These are phyloP conservation scores for Lithocarpus polystachyus DNA, from an alignment of 306 rosid species.

Conservation along the genomic window DNA sequence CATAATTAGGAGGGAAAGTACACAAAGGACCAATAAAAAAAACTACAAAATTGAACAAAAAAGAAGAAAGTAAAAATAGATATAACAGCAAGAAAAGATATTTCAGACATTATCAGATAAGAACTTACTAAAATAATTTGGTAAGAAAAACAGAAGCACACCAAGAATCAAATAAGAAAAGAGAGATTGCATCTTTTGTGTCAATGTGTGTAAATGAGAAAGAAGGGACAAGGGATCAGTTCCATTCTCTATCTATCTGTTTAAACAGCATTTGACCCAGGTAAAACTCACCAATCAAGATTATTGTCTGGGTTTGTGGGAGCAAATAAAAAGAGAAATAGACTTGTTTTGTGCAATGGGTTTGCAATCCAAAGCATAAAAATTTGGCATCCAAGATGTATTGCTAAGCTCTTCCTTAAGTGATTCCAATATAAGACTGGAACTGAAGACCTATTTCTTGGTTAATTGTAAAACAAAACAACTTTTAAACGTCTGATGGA, in stretches of 20 bases:
- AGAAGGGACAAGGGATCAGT: background rate
- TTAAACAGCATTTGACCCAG: background rate
- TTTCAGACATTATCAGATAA: background rate
- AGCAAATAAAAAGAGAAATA: background rate
- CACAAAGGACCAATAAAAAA: background rate
- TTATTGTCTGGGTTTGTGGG: background rate
- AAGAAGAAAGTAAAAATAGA: background rate
- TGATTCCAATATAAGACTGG: background rate
- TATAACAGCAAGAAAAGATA: conserved; percentile 6
- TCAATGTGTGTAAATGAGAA: background rate
- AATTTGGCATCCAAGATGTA: background rate
- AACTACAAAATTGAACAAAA: conserved; percentile 1
- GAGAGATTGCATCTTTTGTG: background rate
- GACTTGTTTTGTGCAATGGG: background rate
- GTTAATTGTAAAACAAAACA: background rate
- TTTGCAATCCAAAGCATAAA: background rate
- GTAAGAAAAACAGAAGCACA: background rate
- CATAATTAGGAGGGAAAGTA: conserved; percentile 1
- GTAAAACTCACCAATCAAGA: background rate
- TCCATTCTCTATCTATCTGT: background rate
- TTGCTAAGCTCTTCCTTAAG: background rate
- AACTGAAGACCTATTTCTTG: background rate
- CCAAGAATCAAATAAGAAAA: background rate
- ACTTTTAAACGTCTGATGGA: background rate
- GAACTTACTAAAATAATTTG: background rate